Conservation (phyloP, 2,329 filamentous ascomycete genomes). For the Sphaerostilbella broomeana region DNA sequence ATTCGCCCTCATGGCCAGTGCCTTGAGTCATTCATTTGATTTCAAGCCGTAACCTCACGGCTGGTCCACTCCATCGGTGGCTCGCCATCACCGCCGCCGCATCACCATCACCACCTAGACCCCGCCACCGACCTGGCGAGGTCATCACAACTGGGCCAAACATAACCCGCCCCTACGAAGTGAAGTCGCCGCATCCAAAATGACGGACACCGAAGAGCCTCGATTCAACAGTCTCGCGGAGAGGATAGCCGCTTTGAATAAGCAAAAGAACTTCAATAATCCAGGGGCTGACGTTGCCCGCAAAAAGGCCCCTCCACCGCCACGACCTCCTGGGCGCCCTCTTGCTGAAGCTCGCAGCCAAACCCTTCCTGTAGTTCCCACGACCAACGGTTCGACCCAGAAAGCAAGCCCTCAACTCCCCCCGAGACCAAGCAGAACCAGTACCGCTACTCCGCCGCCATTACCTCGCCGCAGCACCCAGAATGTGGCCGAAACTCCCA, state of each 20-base stretch:
- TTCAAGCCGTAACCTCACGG: too few relatives aligned
- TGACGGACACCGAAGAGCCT: conserved; percentile 57
- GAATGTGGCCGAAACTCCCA: conserved; percentile 10
- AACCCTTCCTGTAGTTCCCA: conserved; percentile 26
- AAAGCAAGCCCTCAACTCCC: conserved; percentile 33
- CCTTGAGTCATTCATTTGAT: too few relatives aligned
- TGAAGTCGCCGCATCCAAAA: too few relatives aligned
- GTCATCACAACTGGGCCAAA: too few relatives aligned
- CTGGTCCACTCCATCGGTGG: too few relatives aligned
- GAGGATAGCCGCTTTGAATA: conserved; percentile 58
- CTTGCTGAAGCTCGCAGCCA: conserved; percentile 30
- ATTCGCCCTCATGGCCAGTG: too few relatives aligned
- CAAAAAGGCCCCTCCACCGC: conserved; percentile 31
- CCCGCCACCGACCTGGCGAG: too few relatives aligned
- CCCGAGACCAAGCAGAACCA: conserved; percentile 26
- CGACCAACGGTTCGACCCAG: conserved; percentile 21
- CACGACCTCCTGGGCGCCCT: conserved; percentile 35
- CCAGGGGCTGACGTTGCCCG: conserved; percentile 30
- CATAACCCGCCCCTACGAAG: too few relatives aligned
- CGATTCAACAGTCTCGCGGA: conserved; percentile 55
- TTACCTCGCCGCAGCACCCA: conserved; percentile 29
- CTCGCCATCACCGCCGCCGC: too few relatives aligned
- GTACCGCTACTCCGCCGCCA: conserved; percentile 26
- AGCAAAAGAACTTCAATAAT: conserved; percentile 50
- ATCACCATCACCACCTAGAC: too few relatives aligned